Conservation (phyloP, 2,329 filamentous ascomycete species). For the Colletotrichum cereale region DNA sequence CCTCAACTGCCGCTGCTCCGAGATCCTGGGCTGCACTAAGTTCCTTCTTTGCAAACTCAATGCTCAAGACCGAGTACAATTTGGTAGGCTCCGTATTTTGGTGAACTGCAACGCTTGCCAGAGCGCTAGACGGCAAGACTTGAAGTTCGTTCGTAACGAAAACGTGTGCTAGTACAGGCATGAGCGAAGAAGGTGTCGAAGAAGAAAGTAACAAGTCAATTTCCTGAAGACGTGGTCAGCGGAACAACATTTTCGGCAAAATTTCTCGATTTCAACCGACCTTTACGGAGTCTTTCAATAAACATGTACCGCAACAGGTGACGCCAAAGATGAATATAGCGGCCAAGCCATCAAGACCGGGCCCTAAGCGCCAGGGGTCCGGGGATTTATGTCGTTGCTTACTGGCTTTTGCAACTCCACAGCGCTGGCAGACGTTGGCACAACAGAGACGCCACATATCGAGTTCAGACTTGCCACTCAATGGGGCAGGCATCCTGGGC, state of each 20-base stretch:
- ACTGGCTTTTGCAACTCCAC: constrained; percentile 57
- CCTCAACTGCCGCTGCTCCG: constrained; percentile 76
- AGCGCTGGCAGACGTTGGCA: constrained; percentile 75
- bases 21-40: constrained; percentile 74
- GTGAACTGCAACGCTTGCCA: constrained; percentile 65
- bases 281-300: constrained; percentile 72
- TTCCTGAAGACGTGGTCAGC: constrained; percentile 66
- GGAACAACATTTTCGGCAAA: constrained; percentile 41
- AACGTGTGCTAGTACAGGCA: constrained; percentile 77
- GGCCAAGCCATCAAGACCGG: constrained; percentile 70
- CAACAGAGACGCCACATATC: constrained; percentile 82
- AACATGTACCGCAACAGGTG: constrained; percentile 75
- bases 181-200: constrained; percentile 69
- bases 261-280: constrained; percentile 59
- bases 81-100: constrained; percentile 69
- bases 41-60: constrained; percentile 72
- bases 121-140: constrained; percentile 67
- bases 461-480: constrained; percentile 74
- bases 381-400: constrained; percentile 44
- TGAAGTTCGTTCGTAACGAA: constrained; percentile 73
- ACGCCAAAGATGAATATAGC: constrained; percentile 80
- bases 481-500: constrained; percentile 76
- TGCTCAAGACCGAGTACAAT: constrained; percentile 72
- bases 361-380: constrained; percentile 70
- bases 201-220: constrained; percentile 75